A percentile compares a stretch with the other conserved stretches of the same genome.
Conservation (phyloP, 495 filamentous ascomycete species). For the Penicillium coffeae region DNA sequence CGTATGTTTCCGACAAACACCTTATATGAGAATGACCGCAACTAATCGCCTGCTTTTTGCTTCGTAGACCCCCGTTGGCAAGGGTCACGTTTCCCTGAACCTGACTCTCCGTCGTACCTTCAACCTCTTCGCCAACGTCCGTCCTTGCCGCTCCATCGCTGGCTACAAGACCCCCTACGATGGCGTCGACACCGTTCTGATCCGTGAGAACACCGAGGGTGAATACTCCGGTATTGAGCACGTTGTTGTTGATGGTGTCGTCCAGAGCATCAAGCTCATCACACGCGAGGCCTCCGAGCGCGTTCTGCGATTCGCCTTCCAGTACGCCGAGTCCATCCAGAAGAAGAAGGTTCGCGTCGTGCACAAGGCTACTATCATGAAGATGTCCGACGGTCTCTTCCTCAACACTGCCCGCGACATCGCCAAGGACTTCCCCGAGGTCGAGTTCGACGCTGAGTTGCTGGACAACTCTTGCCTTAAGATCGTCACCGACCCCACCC, state of each 20-base stretch:
- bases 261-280: slow-evolving; percentile 99
- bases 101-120: slow-evolving; percentile 96
- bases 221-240: slow-evolving; percentile 99
- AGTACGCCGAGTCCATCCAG: slow-evolving; percentile 87
- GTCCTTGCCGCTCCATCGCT: slow-evolving; percentile 91
- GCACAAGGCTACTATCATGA: slow-evolving; percentile 99
- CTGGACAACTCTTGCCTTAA: slow-evolving; percentile 98
- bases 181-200: slow-evolving; percentile 93
- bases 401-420: slow-evolving; percentile 76
- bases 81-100: slow-evolving; percentile 98
- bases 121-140: slow-evolving; percentile 99
- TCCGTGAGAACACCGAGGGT: slow-evolving; percentile 99
- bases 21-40: background rate
- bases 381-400: slow-evolving; percentile 99
- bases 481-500: slow-evolving; percentile 88
- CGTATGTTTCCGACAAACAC: slow-evolving; percentile 51
- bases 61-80: slow-evolving; percentile 85
- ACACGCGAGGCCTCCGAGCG: slow-evolving; percentile 89
- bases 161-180: slow-evolving; percentile 99
- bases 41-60: slow-evolving; percentile 17
- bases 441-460: slow-evolving; percentile 94
- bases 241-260: slow-evolving; percentile 94
- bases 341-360: slow-evolving; percentile 94
- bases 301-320: slow-evolving; percentile 94
- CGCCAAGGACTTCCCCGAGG: slow-evolving; percentile 87